Conservation (phyloP, 345 rosid genomes). For the Gynandropsis gynandra region DNA sequence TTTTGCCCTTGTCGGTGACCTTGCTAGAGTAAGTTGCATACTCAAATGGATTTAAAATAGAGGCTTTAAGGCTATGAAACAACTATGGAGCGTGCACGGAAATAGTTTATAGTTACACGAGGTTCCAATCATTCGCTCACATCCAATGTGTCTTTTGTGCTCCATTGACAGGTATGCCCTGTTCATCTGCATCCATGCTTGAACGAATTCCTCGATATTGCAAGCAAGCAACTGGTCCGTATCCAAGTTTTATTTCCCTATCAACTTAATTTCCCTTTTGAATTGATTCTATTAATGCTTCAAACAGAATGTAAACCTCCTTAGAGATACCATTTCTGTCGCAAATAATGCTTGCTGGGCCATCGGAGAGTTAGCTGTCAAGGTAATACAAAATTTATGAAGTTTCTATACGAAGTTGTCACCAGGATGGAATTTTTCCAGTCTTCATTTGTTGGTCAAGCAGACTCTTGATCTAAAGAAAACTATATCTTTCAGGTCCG, state of each 20-base stretch:
- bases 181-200: conserved; percentile 57
- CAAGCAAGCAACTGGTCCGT: conserved; percentile 80
- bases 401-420: background rate
- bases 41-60: background rate
- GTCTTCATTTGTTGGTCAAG: background rate
- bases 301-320: conserved; percentile 51
- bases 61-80: background rate
- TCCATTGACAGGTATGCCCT: conserved; percentile 46
- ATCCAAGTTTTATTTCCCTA: conserved; percentile 16
- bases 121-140: background rate
- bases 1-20: conserved; percentile 83
- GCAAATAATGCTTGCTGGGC: conserved; percentile 99
- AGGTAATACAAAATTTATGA: conserved; percentile 37
- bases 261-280: conserved; percentile 6
- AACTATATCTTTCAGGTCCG: conserved; percentile 52
- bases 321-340: conserved; percentile 70
- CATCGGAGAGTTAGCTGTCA: conserved; percentile 91
- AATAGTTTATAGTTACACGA: conserved; percentile 6
- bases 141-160: conserved; percentile 2
- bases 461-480: conserved; percentile 13
- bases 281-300: conserved; percentile 22
- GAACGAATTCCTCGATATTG: conserved; percentile 53
- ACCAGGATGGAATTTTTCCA: no score
- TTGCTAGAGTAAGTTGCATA: conserved; percentile 49
- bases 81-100: background rate